Conservation (phyloP, 208 protist species). For the Acanthamoeba pearcei region DNA sequence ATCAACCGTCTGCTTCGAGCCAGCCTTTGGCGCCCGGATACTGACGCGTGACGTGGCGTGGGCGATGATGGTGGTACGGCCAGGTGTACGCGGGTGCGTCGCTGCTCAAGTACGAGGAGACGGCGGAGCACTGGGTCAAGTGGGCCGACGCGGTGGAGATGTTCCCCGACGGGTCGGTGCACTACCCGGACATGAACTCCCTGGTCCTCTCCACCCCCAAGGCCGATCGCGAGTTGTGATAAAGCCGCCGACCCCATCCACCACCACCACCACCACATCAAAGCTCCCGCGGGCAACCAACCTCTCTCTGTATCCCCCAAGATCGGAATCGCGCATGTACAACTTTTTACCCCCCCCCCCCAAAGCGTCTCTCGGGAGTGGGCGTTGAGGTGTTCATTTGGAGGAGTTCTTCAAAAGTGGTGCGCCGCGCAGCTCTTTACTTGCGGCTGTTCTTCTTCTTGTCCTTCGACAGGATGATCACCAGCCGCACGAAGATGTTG, state of each 20-base stretch:
- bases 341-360: background rate
- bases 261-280: background rate
- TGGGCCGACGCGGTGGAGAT: conserved; percentile 49
- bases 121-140: background rate
- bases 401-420: background rate
- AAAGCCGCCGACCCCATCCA: background rate
- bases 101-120: conserved; percentile 59
- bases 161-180: conserved; percentile 12
- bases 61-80: background rate
- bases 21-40: no score
- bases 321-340: background rate
- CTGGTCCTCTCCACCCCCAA: conserved; percentile 44
- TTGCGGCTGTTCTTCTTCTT: background rate
- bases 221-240: conserved; percentile 24
- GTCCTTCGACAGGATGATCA: conserved; percentile 9
- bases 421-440: no score
- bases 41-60: background rate
- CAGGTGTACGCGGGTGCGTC: conserved; percentile 45
- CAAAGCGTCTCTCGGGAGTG: background rate
- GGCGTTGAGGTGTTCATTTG: background rate
- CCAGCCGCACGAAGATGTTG: conserved; percentile 30
- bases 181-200: conserved; percentile 41
- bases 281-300: background rate
- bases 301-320: background rate
- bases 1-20: no score